Percentiles rank a stretch among this genome's conserved stretches.
These are phyloP conservation scores for Fistulina hepatica DNA, from an alignment of 1,284 basidiomycete species.

Conservation along the genomic window DNA sequence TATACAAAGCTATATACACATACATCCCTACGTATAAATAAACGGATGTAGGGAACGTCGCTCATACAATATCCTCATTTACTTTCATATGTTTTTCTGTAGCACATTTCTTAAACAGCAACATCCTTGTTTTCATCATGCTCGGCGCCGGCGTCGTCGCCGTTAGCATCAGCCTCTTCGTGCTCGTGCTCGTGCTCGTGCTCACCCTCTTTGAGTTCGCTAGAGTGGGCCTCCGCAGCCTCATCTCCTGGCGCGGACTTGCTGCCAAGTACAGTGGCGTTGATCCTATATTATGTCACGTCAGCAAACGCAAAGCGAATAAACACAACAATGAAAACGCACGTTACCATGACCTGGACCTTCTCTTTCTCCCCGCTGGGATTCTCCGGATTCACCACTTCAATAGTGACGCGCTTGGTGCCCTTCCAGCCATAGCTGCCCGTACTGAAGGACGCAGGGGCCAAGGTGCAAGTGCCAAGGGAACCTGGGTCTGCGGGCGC, in stretches of 20 bases:
- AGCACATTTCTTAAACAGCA: no score
- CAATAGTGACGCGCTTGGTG: conserved; percentile 52
- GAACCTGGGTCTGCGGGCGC: conserved; percentile 41
- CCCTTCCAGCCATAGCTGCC: conserved; percentile 79
- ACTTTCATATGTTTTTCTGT: no score
- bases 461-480: conserved; percentile 45
- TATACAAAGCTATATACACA: no score
- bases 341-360: conserved; percentile 59
- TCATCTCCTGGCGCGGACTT: conserved; percentile 39
- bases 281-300: conserved; percentile 38
- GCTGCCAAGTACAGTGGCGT: conserved; percentile 67
- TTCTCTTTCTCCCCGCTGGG: conserved; percentile 55
- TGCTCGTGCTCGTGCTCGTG: conserved; percentile 21
- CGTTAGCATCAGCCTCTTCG: conserved; percentile 18
- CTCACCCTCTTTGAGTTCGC: no score
- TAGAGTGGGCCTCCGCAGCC: conserved; percentile 24
- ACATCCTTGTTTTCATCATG: no score
- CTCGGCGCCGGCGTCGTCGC: conserved; percentile 14
- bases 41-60: no score
- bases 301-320: conserved; percentile 5
- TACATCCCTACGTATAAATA: no score
- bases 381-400: conserved; percentile 41
- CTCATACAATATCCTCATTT: no score
- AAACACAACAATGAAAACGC: conserved; percentile 21
- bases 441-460: conserved; percentile 51